Evolutionary conservation across 1,139 yeast species (phyloP).

Genomic region (Geotrichum reessii): DNA sequence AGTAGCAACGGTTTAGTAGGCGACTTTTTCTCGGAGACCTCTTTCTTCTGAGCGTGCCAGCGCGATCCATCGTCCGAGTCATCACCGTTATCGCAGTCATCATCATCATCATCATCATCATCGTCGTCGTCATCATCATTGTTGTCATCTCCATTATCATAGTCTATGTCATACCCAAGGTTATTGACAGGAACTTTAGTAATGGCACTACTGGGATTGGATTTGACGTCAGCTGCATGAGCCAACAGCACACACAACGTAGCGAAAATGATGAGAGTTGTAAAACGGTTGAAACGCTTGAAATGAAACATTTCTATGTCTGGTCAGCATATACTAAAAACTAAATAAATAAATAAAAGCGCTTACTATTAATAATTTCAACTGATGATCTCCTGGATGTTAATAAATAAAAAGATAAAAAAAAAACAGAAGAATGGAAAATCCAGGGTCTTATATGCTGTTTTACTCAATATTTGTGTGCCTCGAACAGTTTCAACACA

Average conservation of each 20-base stretch:
- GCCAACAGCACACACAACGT: not conserved
- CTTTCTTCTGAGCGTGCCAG: constrained; percentile 21
- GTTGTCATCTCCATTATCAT: constrained; percentile 5
- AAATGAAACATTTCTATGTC: not conserved
- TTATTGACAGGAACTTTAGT: not conserved
- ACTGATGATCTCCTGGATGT: too few species aligned
- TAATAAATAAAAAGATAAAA: too few species aligned
- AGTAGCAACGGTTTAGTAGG: not conserved
- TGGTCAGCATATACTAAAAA: not conserved
- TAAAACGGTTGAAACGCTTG: not conserved
- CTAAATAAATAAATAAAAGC: not conserved
- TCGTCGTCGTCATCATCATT: constrained; percentile 19
- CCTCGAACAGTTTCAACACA: too few species aligned
- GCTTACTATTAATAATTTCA: not conserved
- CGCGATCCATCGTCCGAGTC: constrained; percentile 32
- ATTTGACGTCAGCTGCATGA: not conserved
- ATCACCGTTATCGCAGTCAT: constrained; percentile 32
- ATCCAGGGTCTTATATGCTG: too few species aligned
- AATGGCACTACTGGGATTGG: not conserved
- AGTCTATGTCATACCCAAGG: not conserved
- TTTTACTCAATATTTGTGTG: too few species aligned
- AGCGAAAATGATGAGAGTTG: not conserved
- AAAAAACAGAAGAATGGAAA: too few species aligned
- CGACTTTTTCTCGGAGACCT: not conserved
- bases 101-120: constrained; percentile 25